These are phyloP conservation scores for Aspergillus sp. DNA, from an alignment of 2,329 filamentous ascomycete genomes.

Conservation along the genomic window DNA sequence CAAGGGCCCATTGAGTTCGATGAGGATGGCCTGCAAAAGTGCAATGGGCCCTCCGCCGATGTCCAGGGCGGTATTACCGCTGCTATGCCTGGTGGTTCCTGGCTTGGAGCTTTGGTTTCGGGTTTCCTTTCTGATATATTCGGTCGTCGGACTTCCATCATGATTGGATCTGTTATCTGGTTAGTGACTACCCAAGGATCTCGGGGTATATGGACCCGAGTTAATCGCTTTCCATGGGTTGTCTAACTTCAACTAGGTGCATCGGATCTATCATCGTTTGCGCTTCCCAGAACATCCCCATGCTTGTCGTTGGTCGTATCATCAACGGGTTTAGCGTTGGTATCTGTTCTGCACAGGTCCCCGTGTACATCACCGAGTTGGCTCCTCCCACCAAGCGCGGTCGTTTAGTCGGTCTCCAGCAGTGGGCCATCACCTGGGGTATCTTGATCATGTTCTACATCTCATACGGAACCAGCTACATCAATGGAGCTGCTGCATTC, in stretches of 20 bases:
- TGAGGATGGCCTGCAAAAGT: constrained; percentile 26
- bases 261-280: constrained; percentile 62
- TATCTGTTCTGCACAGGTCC: constrained; percentile 70
- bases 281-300: constrained; percentile 64
- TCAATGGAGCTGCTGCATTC: constrained; percentile 60
- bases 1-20: constrained; percentile 45
- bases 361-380: constrained; percentile 69
- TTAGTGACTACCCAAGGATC: constrained; percentile 21
- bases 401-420: constrained; percentile 68
- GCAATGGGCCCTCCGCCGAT: constrained; percentile 48
- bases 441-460: constrained; percentile 70
- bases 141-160: constrained; percentile 55
- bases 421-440: constrained; percentile 73
- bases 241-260: constrained; percentile 34
- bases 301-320: constrained; percentile 70
- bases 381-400: constrained; percentile 57
- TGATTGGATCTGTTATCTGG: constrained; percentile 54
- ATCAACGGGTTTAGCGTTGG: constrained; percentile 73
- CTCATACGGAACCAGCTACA: constrained; percentile 61
- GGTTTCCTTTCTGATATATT: constrained; percentile 56
- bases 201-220: too few relatives aligned
- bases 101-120: constrained; percentile 60
- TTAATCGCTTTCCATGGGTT: neutral
- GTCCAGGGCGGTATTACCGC: constrained; percentile 71
- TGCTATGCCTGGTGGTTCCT: constrained; percentile 71